phyloP scores from a whole-genome alignment of 371 early-diverging fungal species.

The Rhizopus microsporus region DNA sequence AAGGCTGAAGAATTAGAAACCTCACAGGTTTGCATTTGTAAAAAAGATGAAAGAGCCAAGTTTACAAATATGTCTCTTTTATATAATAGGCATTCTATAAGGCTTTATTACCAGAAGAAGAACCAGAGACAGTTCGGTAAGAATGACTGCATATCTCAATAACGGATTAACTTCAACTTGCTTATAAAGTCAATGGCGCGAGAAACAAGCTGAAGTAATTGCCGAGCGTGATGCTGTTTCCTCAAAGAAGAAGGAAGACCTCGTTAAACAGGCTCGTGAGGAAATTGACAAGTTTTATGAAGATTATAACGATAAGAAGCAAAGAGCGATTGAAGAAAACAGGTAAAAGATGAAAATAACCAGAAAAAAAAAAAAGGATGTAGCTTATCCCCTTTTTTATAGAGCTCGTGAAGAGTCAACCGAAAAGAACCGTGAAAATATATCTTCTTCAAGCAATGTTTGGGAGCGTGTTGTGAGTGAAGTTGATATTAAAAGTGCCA shows the following conservation, averaged over 20 bases:
- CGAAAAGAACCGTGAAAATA: conserved; percentile 60
- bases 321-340: conserved; percentile 76
- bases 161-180: not conserved
- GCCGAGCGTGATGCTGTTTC: conserved; percentile 78
- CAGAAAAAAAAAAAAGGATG: conserved; percentile 58
- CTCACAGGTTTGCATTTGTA: conserved; percentile 27
- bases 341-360: conserved; percentile 55
- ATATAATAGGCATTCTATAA: conserved; percentile 46
- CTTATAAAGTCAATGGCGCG: conserved; percentile 75
- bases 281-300: conserved; percentile 92
- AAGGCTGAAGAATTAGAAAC: conserved; percentile 53
- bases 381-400: conserved; percentile 21
- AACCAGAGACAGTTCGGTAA: conserved; percentile 63
- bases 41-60: not conserved
- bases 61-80: too few species aligned
- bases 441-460: conserved; percentile 36
- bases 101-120: conserved; percentile 52
- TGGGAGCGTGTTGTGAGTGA: conserved; percentile 66
- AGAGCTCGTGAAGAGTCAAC: conserved; percentile 58
- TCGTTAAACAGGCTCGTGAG: conserved; percentile 73
- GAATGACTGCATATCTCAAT: conserved; percentile 2
- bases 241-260: conserved; percentile 69
- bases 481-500: conserved; percentile 61
- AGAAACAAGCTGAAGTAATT: conserved; percentile 71
- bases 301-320: conserved; percentile 92